Conservation (phyloP, 345 rosid species). For the Lepidium didymum region DNA sequence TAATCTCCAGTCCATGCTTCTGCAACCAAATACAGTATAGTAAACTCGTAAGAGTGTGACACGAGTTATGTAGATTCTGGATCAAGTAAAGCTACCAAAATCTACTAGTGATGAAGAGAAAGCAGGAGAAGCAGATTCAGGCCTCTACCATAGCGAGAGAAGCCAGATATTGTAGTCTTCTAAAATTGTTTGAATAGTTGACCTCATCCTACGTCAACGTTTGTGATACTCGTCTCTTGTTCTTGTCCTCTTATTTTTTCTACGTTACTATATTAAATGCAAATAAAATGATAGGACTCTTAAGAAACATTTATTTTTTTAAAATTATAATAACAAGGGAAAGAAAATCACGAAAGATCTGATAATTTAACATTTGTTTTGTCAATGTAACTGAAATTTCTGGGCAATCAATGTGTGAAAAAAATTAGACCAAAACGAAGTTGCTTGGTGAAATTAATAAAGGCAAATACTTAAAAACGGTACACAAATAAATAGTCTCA, state of each 20-base stretch:
- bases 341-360: not conserved
- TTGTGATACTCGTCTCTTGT: not conserved
- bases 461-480: not conserved
- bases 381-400: not conserved
- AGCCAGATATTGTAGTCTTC: not conserved
- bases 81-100: not conserved
- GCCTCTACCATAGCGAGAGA: not conserved
- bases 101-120: not conserved
- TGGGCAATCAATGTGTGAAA: not conserved
- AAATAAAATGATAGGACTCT: no score
- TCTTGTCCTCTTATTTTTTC: not conserved
- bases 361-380: not conserved
- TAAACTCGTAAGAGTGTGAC: no score
- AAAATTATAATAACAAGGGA: no score
- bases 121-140: not conserved
- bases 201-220: not conserved
- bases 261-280: not conserved
- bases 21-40: conserved; percentile 1
- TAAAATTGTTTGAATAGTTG: conserved; percentile 1
- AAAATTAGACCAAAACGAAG: not conserved
- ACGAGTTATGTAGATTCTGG: not conserved
- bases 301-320: no score
- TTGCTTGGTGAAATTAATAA: not conserved
- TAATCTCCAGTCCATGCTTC: conserved; percentile 21
- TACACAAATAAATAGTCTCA: not conserved